Evolutionary conservation across 1,284 basidiomycete species (phyloP), one percentile per base, ranked within the genome.

Genomic region (Marasmius sp.): DNA sequence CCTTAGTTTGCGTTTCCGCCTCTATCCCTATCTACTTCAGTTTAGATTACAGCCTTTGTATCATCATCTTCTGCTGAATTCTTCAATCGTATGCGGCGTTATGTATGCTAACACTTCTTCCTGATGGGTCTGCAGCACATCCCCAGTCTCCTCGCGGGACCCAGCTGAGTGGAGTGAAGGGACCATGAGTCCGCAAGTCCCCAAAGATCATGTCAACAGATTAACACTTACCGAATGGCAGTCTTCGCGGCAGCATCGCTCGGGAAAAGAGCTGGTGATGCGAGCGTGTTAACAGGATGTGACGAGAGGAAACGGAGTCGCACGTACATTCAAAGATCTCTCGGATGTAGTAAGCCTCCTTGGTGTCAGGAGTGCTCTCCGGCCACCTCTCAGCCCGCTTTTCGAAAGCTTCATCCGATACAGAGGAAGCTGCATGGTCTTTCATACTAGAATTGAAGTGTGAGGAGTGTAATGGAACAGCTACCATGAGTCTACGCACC

Each of bases 121-220:
- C 97, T 65, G 94, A 97, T 39, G 97, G 97, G 76, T 99, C 97
- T 36, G 92, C 79, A 3, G 93, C 83, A 72, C 97, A 98, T 60
- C 97, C 97, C 97, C 97, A 99, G 74, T 98, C 97, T 57, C 90
- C 92, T 68, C 94, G 87, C 48, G 94, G 95, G 73, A 96, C 89
- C 94, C 94, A 96, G 66, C 91, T 91, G 73, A 16, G 45, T 8
- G n/a, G 9, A 43, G 41, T 54, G 59, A 54, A 58, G 58, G 37
- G 39, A 41, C 22, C 38, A 41, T 41, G 43, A 61, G 47, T 57
- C 58, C 50, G 60, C 55, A 51, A 53, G 58, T 55, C 57, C 34
- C 50, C 43, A 48, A 65, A 57, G 33, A 69, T 36, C 18, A 57
- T 57, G 38, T 33, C 22, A 18, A 36, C 12, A 36, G 34, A 12